Conservation (phyloP, 768 basidiomycete genomes). For the Termitomyces sp. region DNA sequence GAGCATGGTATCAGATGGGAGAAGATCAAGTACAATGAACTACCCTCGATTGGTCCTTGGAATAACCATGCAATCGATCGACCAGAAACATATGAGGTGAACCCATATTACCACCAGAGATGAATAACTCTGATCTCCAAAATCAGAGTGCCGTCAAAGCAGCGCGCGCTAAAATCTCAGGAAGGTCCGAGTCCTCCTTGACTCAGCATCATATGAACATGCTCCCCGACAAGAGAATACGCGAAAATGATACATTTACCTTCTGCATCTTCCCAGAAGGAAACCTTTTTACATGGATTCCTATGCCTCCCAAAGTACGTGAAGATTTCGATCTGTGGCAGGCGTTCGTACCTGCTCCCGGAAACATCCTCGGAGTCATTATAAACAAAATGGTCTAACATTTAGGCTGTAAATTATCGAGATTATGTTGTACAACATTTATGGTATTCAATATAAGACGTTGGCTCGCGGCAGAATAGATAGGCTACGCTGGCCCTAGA, state of each 20-base stretch:
- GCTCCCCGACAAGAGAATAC: not conserved
- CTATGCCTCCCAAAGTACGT: not conserved
- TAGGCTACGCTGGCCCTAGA: not conserved
- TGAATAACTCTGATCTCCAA: not conserved
- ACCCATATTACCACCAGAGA: not conserved
- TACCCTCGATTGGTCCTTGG: not conserved
- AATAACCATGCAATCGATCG: no score
- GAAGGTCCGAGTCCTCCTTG: no score
- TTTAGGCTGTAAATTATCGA: not conserved
- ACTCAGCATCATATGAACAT: no score
- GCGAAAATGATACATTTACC: not conserved
- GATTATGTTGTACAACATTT: not conserved
- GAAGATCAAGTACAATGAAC: not conserved
- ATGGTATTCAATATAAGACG: not conserved
- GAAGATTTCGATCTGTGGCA: conserved; percentile 9
- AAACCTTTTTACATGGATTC: not conserved
- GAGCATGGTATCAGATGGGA: not conserved
- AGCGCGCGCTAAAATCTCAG: not conserved
- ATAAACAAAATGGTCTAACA: not conserved
- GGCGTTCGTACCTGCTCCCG: conserved; percentile 3
- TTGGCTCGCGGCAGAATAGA: not conserved
- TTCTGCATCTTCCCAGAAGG: conserved; percentile 3
- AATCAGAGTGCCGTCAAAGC: not conserved
- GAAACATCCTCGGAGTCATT: conserved; percentile 1
- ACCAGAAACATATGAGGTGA: not conserved